A percentile compares a stretch with the other conserved stretches of the same genome.
Evolutionary conservation across 495 filamentous ascomycete genomes (phyloP).

Genomic region (Annulohypoxylon maeteangense): DNA sequence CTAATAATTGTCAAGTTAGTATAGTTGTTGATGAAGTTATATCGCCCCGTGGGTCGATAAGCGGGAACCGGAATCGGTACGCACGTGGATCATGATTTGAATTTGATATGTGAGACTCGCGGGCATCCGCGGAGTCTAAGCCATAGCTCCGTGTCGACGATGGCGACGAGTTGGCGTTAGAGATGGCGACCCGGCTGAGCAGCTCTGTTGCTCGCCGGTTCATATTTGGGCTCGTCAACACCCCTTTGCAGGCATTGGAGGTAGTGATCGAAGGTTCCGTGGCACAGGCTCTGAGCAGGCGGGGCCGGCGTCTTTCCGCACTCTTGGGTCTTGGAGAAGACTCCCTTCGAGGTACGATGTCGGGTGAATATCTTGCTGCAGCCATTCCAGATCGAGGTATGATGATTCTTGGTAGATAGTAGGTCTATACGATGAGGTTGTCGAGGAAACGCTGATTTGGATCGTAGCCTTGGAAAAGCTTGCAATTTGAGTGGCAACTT

Average conservation of each 20-base stretch:
- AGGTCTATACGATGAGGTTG: slow-evolving; percentile 22
- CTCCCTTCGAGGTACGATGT: slow-evolving; percentile 36
- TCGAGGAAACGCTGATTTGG: slow-evolving; percentile 9
- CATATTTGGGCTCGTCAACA: slow-evolving; percentile 57
- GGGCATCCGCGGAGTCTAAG: slow-evolving; percentile 46
- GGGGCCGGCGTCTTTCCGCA: slow-evolving; percentile 54
- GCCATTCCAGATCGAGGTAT: slow-evolving; percentile 31
- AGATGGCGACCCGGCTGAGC: slow-evolving; percentile 61
- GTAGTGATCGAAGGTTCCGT: slow-evolving; percentile 67
- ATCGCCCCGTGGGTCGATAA: slow-evolving; percentile 9
- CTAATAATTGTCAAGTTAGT: slow-evolving; percentile 40
- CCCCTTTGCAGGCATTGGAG: slow-evolving; percentile 61
- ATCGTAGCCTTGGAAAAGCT: slow-evolving; percentile 19
- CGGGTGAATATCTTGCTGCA: slow-evolving; percentile 40
- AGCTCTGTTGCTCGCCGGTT: slow-evolving; percentile 62
- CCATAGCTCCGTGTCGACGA: slow-evolving; percentile 51
- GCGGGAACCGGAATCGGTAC: slow-evolving; percentile 6
- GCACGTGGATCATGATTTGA: slow-evolving; percentile 43
- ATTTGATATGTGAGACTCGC: slow-evolving; percentile 46
- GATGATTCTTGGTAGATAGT: background rate
- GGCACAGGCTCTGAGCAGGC: slow-evolving; percentile 60
- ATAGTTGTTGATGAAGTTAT: background rate
- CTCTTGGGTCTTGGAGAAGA: slow-evolving; percentile 38
- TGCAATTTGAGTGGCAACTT: slow-evolving; percentile 27
- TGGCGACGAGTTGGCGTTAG: slow-evolving; percentile 54